Conservation (phyloP, 2,329 filamentous ascomycete species). For the Diaporthe citrichinensis region DNA sequence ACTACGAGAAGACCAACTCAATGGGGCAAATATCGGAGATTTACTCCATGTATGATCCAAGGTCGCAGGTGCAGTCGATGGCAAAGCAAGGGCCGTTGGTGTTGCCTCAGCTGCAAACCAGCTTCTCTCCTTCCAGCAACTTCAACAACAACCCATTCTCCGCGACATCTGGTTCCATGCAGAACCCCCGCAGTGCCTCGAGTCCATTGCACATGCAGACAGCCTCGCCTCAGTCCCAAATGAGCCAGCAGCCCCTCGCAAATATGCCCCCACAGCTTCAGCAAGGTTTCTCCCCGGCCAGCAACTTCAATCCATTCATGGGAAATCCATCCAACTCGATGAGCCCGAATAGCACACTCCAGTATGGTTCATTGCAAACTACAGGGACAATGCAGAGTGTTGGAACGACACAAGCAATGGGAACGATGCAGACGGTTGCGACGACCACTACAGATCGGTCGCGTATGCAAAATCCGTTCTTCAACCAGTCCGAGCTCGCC, state of each 20-base stretch:
- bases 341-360: slow-evolving; percentile 47
- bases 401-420: slow-evolving; percentile 39
- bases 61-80: slow-evolving; percentile 16
- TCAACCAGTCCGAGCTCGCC: slow-evolving; percentile 56
- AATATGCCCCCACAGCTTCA: slow-evolving; percentile 22
- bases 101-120: slow-evolving; percentile 38
- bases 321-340: slow-evolving; percentile 40
- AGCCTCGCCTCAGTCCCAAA: slow-evolving; percentile 26
- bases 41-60: slow-evolving; percentile 38
- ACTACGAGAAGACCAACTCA: slow-evolving; percentile 40
- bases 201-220: slow-evolving; percentile 11
- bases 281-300: slow-evolving; percentile 25
- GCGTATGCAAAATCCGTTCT: slow-evolving; percentile 54
- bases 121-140: slow-evolving; percentile 42
- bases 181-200: slow-evolving; percentile 28
- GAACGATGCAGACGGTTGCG: slow-evolving; percentile 42
- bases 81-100: slow-evolving; percentile 26
- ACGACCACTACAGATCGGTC: slow-evolving; percentile 51
- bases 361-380: slow-evolving; percentile 44
- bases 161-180: slow-evolving; percentile 16
- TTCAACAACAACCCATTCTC: slow-evolving; percentile 38
- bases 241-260: slow-evolving; percentile 6
- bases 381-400: slow-evolving; percentile 42
- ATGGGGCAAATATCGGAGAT: slow-evolving; percentile 31
- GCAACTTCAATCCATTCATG: slow-evolving; percentile 37